phyloP scores from a whole-genome alignment of 331 rosid species.

The Pyracantha coccinea region DNA sequence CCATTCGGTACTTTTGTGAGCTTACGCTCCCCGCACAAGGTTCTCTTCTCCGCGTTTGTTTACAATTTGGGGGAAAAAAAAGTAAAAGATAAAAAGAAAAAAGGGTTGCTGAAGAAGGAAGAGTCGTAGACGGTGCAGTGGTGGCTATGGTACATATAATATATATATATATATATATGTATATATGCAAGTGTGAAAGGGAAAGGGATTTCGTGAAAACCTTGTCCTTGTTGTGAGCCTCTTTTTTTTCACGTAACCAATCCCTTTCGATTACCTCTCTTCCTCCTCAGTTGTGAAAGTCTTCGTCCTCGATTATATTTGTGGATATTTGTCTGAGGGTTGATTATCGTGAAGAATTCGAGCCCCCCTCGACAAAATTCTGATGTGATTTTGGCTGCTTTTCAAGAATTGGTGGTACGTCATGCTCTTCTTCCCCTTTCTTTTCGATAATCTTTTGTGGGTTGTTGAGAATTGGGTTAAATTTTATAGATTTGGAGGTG shows the following conservation, averaged over 20 bases:
- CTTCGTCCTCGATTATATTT: neutral
- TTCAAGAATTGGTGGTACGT: neutral
- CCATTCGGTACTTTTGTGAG: no score
- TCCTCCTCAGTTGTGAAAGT: neutral
- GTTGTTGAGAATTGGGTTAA: slow-evolving; percentile 16
- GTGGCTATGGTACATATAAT: no score
- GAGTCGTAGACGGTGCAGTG: no score
- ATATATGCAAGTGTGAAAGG: neutral
- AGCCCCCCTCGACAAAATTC: neutral
- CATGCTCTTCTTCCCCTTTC: neutral
- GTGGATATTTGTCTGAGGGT: neutral
- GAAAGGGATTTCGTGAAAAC: neutral
- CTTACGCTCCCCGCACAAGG: no score
- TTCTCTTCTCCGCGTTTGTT: no score
- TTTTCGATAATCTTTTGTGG: slow-evolving; percentile 6
- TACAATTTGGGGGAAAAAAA: no score
- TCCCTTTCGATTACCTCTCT: neutral
- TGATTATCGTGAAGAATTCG: neutral
- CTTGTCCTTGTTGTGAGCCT: neutral
- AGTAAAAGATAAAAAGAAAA: no score
- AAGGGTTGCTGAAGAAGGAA: no score
- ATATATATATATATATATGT: no score
- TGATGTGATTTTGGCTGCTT: neutral
- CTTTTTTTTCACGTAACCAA: neutral
- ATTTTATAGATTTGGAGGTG: slow-evolving; percentile 9